phyloP scores from a whole-genome alignment of 768 basidiomycete species.

The Steccherinum ochraceum region DNA sequence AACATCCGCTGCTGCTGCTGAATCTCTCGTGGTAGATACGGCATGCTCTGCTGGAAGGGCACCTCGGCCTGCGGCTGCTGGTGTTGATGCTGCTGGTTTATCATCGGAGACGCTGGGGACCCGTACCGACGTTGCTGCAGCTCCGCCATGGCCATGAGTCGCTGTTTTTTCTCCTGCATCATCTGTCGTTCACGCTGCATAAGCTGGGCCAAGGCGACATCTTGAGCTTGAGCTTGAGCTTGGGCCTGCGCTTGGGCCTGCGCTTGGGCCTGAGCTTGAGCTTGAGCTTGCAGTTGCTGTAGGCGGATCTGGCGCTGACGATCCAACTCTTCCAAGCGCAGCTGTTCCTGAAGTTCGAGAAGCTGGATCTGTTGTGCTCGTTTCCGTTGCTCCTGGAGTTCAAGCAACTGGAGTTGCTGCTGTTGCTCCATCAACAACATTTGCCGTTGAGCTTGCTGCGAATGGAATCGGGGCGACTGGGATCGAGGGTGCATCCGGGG shows the following conservation, averaged over 20 bases:
- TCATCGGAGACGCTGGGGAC: constrained; percentile 21
- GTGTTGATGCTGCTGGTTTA: constrained; percentile 8
- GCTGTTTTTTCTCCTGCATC: constrained; percentile 34
- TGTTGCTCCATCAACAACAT: constrained; percentile 57
- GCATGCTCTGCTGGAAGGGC: constrained; percentile 46
- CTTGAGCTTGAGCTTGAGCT: constrained; percentile 31
- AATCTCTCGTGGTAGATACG: constrained; percentile 53
- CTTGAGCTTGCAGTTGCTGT: too few relatives aligned
- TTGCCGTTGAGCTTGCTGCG: constrained; percentile 68
- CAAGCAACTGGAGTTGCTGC: constrained; percentile 31
- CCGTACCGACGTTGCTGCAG: constrained; percentile 44
- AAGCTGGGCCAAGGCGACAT: constrained; percentile 34
- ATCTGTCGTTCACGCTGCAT: constrained; percentile 35
- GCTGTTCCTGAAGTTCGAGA: constrained; percentile 56
- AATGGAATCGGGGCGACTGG: constrained; percentile 75
- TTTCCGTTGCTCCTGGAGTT: constrained; percentile 26
- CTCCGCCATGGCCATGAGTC: constrained; percentile 26
- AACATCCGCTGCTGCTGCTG: constrained; percentile 72
- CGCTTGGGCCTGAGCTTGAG: constrained; percentile 44
- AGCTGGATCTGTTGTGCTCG: constrained; percentile 30
- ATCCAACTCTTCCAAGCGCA: constrained; percentile 59
- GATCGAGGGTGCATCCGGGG: constrained; percentile 69
- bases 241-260: constrained; percentile 28
- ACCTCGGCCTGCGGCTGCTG: constrained; percentile 20
- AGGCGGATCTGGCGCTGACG: constrained; percentile 44